Evolutionary conservation across 2,329 filamentous ascomycete species (phyloP).

Genomic region (Penicillium sp.): DNA sequence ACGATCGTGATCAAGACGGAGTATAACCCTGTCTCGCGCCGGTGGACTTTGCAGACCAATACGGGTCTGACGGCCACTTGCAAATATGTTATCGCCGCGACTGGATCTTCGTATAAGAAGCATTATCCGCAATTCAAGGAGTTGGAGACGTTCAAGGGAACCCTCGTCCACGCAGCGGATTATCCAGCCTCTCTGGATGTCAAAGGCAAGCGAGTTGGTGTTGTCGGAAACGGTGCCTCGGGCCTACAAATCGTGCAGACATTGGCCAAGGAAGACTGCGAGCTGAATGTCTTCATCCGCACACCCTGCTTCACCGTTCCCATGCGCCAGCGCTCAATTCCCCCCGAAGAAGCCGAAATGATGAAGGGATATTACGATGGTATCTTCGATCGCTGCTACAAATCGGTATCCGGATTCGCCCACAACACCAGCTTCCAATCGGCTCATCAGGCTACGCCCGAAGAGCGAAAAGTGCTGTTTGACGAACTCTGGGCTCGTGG

Average conservation of each 20-base stretch:
- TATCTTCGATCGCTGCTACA: conserved; percentile 60
- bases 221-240: conserved; percentile 30
- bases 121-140: conserved; percentile 48
- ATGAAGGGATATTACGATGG: conserved; percentile 54
- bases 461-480: conserved; percentile 57
- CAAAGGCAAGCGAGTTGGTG: conserved; percentile 25
- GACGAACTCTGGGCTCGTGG: conserved; percentile 58
- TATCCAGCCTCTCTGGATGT: conserved; percentile 49
- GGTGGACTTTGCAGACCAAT: conserved; percentile 55
- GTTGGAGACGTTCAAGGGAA: conserved; percentile 52
- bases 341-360: conserved; percentile 57
- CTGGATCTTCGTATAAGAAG: conserved; percentile 49
- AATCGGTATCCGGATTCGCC: conserved; percentile 61
- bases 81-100: conserved; percentile 54
- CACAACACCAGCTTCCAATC: conserved; percentile 24
- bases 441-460: conserved; percentile 60
- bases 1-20: conserved; percentile 49
- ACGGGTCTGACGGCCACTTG: conserved; percentile 48
- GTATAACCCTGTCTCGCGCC: conserved; percentile 45
- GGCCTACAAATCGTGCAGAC: conserved; percentile 29
- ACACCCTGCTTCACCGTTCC: conserved; percentile 69
- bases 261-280: conserved; percentile 26
- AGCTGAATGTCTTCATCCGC: conserved; percentile 63
- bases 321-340: conserved; percentile 59
- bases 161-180: conserved; percentile 59